Percentiles rank a stretch among this genome's conserved stretches.
These are phyloP conservation scores for Camellia oleifera DNA, from an alignment of 179 eudicot genomes.

Conservation along the genomic window DNA sequence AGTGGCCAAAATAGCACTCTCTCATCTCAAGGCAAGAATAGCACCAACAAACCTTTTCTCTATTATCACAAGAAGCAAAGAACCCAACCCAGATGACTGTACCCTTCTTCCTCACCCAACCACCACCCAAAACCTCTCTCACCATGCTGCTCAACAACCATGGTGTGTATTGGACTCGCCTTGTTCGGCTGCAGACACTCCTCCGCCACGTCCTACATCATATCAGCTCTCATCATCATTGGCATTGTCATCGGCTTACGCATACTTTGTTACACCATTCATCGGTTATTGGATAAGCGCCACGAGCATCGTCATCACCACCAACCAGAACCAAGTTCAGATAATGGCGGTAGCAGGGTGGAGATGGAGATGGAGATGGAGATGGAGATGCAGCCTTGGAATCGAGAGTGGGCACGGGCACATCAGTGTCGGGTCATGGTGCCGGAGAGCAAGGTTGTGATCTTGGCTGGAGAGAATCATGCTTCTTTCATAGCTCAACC, in stretches of 20 bases:
- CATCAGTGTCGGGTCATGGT: background rate
- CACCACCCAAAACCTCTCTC: background rate
- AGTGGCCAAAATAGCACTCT: background rate
- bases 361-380: too few relatives aligned
- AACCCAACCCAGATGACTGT: background rate
- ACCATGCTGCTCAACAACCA: slow-evolving; percentile 7
- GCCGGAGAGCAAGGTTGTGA: slow-evolving; percentile 17
- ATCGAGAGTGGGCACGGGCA: background rate
- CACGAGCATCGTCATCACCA: background rate
- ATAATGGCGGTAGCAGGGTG: background rate
- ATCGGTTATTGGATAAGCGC: background rate
- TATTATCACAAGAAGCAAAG: too few relatives aligned
- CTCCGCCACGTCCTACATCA: slow-evolving; percentile 10
- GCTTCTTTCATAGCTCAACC: slow-evolving; percentile 11
- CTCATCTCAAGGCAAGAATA: background rate
- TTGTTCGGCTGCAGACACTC: slow-evolving; percentile 20
- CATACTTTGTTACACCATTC: slow-evolving; percentile 9
- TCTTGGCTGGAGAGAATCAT: slow-evolving; percentile 9
- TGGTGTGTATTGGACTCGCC: slow-evolving; percentile 21
- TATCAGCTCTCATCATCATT: slow-evolving; percentile 7
- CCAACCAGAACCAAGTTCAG: background rate
- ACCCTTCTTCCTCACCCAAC: background rate
- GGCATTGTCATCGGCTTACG: slow-evolving; percentile 12
- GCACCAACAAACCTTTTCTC: background rate
- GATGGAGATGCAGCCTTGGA: background rate